Percentiles rank a stretch among this genome's conserved stretches.
Evolutionary conservation across 1,284 basidiomycete species (phyloP).

Genomic region (Moesziomyces aphidis): DNA sequence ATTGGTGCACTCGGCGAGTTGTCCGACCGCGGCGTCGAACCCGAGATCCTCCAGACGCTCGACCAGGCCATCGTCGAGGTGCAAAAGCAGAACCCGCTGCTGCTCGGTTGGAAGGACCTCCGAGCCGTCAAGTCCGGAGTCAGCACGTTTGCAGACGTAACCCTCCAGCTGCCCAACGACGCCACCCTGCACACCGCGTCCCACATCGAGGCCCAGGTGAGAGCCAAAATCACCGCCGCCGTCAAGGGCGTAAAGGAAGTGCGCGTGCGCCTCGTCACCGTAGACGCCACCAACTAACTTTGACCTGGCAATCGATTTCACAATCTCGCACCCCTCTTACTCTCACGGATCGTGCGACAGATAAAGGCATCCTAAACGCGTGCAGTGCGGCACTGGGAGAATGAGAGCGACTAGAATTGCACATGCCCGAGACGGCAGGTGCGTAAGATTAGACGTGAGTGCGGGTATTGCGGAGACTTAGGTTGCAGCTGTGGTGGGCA

Average conservation of each 20-base stretch:
- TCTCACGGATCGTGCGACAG: too few species aligned
- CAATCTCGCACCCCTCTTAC: too few species aligned
- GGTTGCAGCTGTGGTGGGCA: too few species aligned
- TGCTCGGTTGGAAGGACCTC: conserved; percentile 54
- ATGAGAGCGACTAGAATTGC: too few species aligned
- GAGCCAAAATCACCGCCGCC: conserved; percentile 25
- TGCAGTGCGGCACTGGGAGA: too few species aligned
- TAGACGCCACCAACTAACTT: conserved; percentile 26
- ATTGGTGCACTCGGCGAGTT: conserved; percentile 82
- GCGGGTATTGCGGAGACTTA: too few species aligned
- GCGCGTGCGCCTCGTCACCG: conserved; percentile 39
- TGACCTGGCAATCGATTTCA: not conserved
- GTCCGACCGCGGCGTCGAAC: conserved; percentile 83
- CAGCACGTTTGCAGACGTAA: conserved; percentile 59
- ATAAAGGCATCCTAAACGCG: too few species aligned
- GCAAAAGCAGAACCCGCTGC: conserved; percentile 15
- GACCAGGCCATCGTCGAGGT: conserved; percentile 70
- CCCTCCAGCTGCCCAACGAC: conserved; percentile 45
- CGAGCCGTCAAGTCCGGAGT: conserved; percentile 60
- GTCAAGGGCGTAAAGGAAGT: conserved; percentile 58
- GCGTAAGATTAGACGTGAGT: too few species aligned
- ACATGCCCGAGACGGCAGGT: too few species aligned
- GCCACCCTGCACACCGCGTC: conserved; percentile 43
- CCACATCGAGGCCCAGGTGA: conserved; percentile 43
- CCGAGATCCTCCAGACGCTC: conserved; percentile 73